Percentiles rank a stretch among this genome's conserved stretches.
These are phyloP conservation scores for Tetraselmis chui DNA, from an alignment of 139 green algal species.

Conservation along the genomic window DNA sequence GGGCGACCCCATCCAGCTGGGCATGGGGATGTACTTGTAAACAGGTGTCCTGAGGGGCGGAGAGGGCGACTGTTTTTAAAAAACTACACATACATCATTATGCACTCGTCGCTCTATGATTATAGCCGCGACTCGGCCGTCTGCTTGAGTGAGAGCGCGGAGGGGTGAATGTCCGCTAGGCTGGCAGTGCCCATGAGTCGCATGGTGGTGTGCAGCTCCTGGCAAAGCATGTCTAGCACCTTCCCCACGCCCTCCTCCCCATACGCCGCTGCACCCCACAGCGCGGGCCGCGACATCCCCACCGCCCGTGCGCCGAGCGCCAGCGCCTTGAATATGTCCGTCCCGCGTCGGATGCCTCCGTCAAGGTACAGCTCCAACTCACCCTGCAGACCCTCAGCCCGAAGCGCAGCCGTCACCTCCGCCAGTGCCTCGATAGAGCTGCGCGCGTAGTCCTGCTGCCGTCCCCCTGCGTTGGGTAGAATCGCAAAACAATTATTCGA, in stretches of 20 bases:
- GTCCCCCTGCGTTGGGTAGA: background rate
- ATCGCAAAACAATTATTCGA: too few species aligned
- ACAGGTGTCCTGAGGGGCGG: too few species aligned
- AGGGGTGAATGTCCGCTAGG: background rate
- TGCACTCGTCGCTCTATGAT: too few species aligned
- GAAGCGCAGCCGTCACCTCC: background rate
- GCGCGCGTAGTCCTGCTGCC: constrained; percentile 1
- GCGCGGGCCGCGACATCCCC: background rate
- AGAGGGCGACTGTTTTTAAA: too few species aligned
- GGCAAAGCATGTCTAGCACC: background rate
- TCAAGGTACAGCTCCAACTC: background rate
- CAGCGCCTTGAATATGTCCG: background rate
- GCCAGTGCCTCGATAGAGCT: background rate
- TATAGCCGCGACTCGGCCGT: too few species aligned
- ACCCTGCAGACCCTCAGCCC: background rate
- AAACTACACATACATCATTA: too few species aligned
- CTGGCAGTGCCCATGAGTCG: background rate
- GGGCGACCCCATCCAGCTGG: constrained; percentile 59
- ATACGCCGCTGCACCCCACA: background rate
- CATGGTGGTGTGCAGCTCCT: constrained; percentile 1
- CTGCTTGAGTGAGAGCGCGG: background rate
- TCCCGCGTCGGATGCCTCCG: constrained; percentile 6
- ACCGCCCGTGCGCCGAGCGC: background rate
- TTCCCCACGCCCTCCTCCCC: background rate
- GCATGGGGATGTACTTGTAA: constrained; percentile 53